A percentile compares a stretch with the other conserved stretches of the same genome.
Conservation (phyloP, 192 early-diverging fungal genomes). For the Kappamyces sp. region DNA sequence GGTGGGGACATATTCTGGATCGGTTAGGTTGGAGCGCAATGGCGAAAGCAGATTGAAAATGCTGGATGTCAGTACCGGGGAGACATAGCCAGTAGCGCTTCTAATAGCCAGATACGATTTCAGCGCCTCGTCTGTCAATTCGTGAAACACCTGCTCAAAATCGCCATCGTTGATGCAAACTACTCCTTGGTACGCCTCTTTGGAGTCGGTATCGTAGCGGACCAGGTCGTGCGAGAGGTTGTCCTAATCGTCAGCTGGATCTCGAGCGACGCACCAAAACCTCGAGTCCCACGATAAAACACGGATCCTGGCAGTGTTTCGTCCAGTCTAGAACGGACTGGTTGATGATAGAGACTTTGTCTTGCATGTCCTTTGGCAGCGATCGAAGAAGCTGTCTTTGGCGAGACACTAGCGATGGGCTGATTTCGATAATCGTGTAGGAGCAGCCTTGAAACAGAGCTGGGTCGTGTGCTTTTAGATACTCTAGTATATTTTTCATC, state of each 20-base stretch:
- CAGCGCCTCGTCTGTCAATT: too few relatives aligned
- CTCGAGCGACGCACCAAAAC: slow-evolving; percentile 64
- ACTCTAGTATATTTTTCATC: slow-evolving; percentile 89
- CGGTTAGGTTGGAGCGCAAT: slow-evolving; percentile 78
- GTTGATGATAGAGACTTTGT: slow-evolving; percentile 72
- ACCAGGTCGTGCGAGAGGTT: slow-evolving; percentile 96
- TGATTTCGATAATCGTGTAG: slow-evolving; percentile 94
- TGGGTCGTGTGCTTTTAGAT: slow-evolving; percentile 69
- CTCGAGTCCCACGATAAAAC: slow-evolving; percentile 95
- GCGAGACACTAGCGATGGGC: slow-evolving; percentile 59
- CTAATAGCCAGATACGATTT: neutral
- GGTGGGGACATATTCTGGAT: slow-evolving; percentile 86
- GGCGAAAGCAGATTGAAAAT: slow-evolving; percentile 61
- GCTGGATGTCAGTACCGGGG: slow-evolving; percentile 38
- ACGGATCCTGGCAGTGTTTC: slow-evolving; percentile 57
- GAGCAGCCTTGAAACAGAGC: slow-evolving; percentile 68
- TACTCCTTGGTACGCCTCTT: slow-evolving; percentile 77
- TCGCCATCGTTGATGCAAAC: slow-evolving; percentile 7
- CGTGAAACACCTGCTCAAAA: neutral
- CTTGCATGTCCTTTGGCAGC: slow-evolving; percentile 12
- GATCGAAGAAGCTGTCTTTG: slow-evolving; percentile 15
- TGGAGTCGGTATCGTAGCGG: slow-evolving; percentile 79
- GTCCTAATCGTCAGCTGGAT: slow-evolving; percentile 48
- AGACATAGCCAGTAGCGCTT: slow-evolving; percentile 22
- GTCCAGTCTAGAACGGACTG: slow-evolving; percentile 90